Base-by-base conservation (phyloP, 768 basidiomycete genomes). In the Filobasidium wieringae region DNA sequence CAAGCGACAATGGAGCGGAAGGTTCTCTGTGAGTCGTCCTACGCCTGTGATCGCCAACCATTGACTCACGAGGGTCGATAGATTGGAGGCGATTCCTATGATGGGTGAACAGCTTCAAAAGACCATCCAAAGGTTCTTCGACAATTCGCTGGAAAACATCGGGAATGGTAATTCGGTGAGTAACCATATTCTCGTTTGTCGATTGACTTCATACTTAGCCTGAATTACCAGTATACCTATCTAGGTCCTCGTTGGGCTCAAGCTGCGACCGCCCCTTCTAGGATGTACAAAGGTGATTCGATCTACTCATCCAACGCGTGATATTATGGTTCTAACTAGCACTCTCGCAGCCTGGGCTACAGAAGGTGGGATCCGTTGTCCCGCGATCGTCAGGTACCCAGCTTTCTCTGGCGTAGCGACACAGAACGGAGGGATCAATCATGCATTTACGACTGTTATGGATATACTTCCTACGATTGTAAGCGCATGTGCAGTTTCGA, bases 381-480 rank as follows among this genome's bases (percentile, higher is more conserved):
- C 70, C 6, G 60, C 56, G 31, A 66, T 70, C 53, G 60, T 72
- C 3, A 54, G 61, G 7, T 66, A 61, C 37, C 70, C 70, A 2
- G 11, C 40, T 7, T 57, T 63, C 27, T 29, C 52, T 11, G 24
- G 29, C 22, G 39, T 27, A 7, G 27, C 33, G 37, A 19, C n/a
- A 6, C 49, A 50, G 37, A 27, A 29, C 8, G 59, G 58, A 12
- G 49, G 9, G 6, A 29, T 63, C 47, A 43, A 51, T 14, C 66
- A 66, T 37, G 62, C 63, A 11, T 72, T 72, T 58, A 66, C 70
- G 3, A 72, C 70, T 0, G 62, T 64, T 40, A 72, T 72, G 71
- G 71, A 72, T 49, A 60, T 72, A 15, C 32, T 67, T 8, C 71
- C 69, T 2, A 72, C 71, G 5, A 22, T 71, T 17, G 54, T 67